These are phyloP conservation scores for Musa itinerans DNA, from an alignment of 176 grass and related monocot species.

Conservation along the genomic window DNA sequence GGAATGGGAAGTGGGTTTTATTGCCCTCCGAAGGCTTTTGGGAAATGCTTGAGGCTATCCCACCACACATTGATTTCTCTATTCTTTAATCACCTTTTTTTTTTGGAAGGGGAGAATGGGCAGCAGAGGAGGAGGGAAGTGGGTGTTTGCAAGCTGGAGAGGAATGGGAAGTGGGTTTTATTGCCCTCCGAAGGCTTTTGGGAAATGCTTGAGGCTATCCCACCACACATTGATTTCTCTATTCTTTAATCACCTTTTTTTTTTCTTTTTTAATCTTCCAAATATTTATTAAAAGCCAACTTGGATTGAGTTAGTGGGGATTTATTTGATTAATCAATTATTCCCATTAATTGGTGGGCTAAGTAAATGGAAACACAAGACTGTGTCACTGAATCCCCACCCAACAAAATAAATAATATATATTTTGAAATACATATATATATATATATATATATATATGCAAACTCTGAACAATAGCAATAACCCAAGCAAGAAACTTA, in stretches of 20 bases:
- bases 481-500: too few species aligned
- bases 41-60: neutral
- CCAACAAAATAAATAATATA: too few species aligned
- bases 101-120: neutral
- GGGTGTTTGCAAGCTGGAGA: neutral
- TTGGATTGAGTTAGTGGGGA: neutral
- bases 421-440: too few species aligned
- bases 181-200: neutral
- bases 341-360: neutral
- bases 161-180: neutral
- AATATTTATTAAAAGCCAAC: neutral
- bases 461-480: too few species aligned
- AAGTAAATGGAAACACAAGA: neutral
- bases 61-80: neutral
- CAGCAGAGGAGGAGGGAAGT: neutral
- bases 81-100: neutral
- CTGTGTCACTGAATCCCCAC: too few species aligned
- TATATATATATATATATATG: too few species aligned
- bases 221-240: neutral
- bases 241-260: neutral
- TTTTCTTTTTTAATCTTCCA: too few species aligned
- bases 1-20: neutral
- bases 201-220: neutral
- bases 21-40: neutral
- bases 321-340: neutral